A percentile compares a stretch with the other conserved stretches of the same genome.
Conservation (phyloP, 2,329 filamentous ascomycete species). For the Thielaviopsis punctulata region DNA sequence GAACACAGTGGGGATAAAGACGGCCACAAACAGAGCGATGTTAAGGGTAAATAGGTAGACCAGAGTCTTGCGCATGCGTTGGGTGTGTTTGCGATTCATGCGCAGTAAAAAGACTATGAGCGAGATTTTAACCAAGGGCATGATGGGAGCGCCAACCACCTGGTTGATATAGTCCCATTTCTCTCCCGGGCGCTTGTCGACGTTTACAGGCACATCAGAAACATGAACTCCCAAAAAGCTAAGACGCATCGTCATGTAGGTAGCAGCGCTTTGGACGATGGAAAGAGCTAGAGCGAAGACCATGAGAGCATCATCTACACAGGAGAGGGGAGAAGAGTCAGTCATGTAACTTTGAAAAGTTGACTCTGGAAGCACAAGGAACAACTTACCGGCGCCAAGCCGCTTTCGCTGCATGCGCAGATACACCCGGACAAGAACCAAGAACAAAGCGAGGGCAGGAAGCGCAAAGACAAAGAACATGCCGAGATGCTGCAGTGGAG, state of each 20-base stretch:
- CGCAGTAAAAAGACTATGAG: slow-evolving; percentile 29
- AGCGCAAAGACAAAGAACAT: slow-evolving; percentile 20
- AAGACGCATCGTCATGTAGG: slow-evolving; percentile 18
- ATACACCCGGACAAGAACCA: slow-evolving; percentile 16
- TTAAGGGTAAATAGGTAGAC: slow-evolving; percentile 21
- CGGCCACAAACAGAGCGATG: slow-evolving; percentile 18
- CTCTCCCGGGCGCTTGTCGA: slow-evolving; percentile 12
- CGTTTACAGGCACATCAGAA: slow-evolving; percentile 12
- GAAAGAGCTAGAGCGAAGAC: slow-evolving; percentile 15
- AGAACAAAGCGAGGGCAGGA: slow-evolving; percentile 17
- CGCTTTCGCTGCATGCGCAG: slow-evolving; percentile 17
- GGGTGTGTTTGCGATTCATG: slow-evolving; percentile 21
- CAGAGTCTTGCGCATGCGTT: slow-evolving; percentile 18
- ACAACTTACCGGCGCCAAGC: slow-evolving; percentile 16
- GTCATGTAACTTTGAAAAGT: too few species aligned
- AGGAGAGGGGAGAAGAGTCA: neutral
- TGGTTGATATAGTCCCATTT: slow-evolving; percentile 23
- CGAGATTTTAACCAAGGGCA: slow-evolving; percentile 28
- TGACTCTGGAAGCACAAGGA: too few species aligned
- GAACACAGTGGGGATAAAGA: slow-evolving; percentile 23
- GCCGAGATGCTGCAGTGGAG: slow-evolving; percentile 17
- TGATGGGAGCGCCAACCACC: slow-evolving; percentile 26
- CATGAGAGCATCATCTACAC: slow-evolving; percentile 17
- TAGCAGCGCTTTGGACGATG: slow-evolving; percentile 4
- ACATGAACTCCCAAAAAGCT: slow-evolving; percentile 18